These are phyloP conservation scores for Trapa incisa DNA, from an alignment of 345 rosid genomes.

Conservation along the genomic window DNA sequence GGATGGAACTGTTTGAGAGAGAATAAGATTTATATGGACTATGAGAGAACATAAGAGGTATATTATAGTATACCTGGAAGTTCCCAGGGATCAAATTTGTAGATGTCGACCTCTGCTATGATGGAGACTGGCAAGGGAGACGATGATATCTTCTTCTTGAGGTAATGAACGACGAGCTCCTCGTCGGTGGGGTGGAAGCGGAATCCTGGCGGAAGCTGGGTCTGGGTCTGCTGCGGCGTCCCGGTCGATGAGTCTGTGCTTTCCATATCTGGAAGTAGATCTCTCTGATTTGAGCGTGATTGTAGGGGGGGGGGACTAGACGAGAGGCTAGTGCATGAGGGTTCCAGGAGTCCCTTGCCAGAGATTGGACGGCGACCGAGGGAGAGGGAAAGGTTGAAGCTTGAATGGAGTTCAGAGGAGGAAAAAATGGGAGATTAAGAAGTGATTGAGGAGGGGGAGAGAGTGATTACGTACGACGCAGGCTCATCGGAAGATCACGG, in stretches of 20 bases:
- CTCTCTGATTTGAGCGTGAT: too few species aligned
- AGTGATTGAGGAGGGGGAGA: not conserved
- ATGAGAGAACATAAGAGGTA: too few species aligned
- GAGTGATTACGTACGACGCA: conserved; percentile 3
- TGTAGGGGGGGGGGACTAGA: too few species aligned
- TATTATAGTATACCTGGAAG: conserved; percentile 38
- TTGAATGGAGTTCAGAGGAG: too few species aligned
- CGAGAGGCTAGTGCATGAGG: not conserved
- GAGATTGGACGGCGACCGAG: not conserved
- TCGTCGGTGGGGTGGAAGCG: conserved; percentile 98
- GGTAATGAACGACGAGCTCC: conserved; percentile 86
- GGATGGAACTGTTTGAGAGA: too few species aligned
- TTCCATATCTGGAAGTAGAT: conserved; percentile 32
- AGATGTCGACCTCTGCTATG: conserved; percentile 82
- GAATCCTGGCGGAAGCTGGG: conserved; percentile 85
- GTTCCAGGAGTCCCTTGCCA: not conserved
- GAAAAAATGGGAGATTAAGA: not conserved
- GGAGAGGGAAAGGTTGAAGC: not conserved
- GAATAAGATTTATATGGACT: too few species aligned
- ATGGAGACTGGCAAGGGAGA: conserved; percentile 79
- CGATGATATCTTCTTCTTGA: conserved; percentile 66
- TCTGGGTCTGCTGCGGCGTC: conserved; percentile 43
- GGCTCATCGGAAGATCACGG: not conserved
- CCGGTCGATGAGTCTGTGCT: conserved; percentile 66
- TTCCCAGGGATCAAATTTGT: conserved; percentile 98